Conservation (phyloP, 345 rosid genomes). For the Erysimum cheiranthoides region DNA sequence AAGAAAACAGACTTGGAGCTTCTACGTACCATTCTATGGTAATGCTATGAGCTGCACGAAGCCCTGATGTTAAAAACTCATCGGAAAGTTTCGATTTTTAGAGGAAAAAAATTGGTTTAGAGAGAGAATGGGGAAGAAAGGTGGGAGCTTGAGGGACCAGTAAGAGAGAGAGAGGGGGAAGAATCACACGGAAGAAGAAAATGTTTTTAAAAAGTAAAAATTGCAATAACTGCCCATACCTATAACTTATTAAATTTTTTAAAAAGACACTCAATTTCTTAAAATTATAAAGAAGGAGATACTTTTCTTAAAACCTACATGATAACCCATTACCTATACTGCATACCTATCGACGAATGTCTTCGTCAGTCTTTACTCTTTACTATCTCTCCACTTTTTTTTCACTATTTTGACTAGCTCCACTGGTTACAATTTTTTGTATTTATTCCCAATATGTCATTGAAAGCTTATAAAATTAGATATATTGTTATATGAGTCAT, state of each 20-base stretch:
- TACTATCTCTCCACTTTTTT: neutral
- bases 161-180: constrained; percentile 2
- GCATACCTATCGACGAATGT: neutral
- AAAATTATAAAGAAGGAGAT: neutral
- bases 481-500: neutral
- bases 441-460: constrained; percentile 9
- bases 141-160: constrained; percentile 39
- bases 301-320: neutral
- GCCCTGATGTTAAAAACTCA: neutral
- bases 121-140: constrained; percentile 33
- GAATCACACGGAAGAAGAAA: constrained; percentile 23
- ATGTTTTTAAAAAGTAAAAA: neutral
- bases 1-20: constrained; percentile 3
- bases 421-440: constrained; percentile 8
- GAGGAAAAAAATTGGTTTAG: constrained; percentile 7
- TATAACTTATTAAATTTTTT: neutral
- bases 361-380: neutral
- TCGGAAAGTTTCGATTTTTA: constrained; percentile 34
- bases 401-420: constrained; percentile 1
- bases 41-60: neutral
- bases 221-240: constrained; percentile 4
- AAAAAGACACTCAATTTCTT: neutral
- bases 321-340: neutral
- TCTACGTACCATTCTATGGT: constrained; percentile 20
- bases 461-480: neutral